Evolutionary conservation across 208 protist species (phyloP).

Genomic region (Acanthamoeba pearcei): DNA sequence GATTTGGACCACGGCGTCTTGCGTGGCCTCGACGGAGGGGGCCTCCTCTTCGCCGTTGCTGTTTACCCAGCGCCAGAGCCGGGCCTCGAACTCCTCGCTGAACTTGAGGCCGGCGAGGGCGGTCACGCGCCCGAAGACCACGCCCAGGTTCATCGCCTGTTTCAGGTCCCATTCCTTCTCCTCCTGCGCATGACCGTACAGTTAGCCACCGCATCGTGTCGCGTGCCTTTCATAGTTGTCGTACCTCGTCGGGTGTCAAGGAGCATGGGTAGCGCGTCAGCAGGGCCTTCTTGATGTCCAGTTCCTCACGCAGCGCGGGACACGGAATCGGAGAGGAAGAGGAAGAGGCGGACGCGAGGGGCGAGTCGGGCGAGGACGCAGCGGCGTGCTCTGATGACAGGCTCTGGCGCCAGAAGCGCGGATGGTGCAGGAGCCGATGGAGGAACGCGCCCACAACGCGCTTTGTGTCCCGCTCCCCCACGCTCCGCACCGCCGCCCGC

Average conservation of each 20-base stretch:
- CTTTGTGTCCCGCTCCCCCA: constrained; percentile 21
- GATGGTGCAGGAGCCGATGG: background rate
- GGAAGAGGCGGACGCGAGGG: background rate
- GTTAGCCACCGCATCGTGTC: background rate
- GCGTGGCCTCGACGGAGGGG: background rate
- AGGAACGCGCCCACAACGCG: background rate
- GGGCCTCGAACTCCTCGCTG: constrained; percentile 34
- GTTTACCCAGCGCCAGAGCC: constrained; percentile 26
- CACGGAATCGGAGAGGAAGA: background rate
- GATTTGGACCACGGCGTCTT: background rate
- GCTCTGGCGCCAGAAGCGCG: background rate
- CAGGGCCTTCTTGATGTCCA: background rate
- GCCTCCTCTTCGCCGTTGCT: background rate
- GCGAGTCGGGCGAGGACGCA: background rate
- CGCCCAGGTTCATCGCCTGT: background rate
- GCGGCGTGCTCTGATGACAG: background rate
- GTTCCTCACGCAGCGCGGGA: background rate
- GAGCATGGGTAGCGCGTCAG: background rate
- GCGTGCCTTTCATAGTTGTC: background rate
- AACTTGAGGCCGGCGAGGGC: constrained; percentile 26
- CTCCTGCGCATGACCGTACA: background rate
- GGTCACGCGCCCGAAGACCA: constrained; percentile 54
- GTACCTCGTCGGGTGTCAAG: background rate
- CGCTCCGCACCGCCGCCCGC: background rate
- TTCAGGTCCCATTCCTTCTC: background rate